phyloP scores from a whole-genome alignment of 495 filamentous ascomycete species.

The Aspergillus asperescens region DNA sequence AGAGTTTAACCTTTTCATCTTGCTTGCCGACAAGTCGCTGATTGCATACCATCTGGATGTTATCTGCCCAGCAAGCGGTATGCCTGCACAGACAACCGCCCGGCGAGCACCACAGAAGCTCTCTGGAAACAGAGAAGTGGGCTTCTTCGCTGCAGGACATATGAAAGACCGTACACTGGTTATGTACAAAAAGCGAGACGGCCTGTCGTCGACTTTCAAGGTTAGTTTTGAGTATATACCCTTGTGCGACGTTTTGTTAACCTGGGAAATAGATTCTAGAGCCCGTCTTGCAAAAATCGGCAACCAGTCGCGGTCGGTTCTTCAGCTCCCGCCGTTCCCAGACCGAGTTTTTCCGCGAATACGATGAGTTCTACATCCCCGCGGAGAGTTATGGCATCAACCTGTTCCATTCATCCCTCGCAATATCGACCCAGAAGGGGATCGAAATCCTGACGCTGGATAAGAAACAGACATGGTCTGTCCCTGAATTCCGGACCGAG shows the following conservation, averaged over 20 bases:
- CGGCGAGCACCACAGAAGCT: constrained; percentile 85
- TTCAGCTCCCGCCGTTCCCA: constrained; percentile 60
- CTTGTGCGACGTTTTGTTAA: constrained; percentile 3
- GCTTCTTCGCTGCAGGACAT: constrained; percentile 89
- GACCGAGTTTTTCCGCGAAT: constrained; percentile 96
- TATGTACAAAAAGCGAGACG: constrained; percentile 95
- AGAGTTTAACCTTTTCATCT: constrained; percentile 85
- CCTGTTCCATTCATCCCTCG: constrained; percentile 88
- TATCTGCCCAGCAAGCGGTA: constrained; percentile 68
- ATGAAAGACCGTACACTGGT: constrained; percentile 96
- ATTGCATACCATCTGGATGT: constrained; percentile 94
- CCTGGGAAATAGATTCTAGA: constrained; percentile 62
- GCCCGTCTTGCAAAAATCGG: constrained; percentile 79
- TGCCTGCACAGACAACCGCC: constrained; percentile 45
- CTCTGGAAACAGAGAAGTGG: constrained; percentile 80
- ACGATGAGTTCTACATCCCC: constrained; percentile 97
- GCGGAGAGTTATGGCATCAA: constrained; percentile 94
- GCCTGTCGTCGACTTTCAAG: constrained; percentile 87
- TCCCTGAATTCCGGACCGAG: constrained; percentile 69
- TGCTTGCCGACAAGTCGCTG: constrained; percentile 84
- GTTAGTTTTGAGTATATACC: constrained; percentile 23
- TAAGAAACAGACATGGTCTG: constrained; percentile 86
- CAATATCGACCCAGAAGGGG: constrained; percentile 84
- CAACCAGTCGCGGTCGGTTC: constrained; percentile 55
- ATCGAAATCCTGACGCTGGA: constrained; percentile 95